phyloP scores from a whole-genome alignment of 495 filamentous ascomycete genomes.

The Penicillium silybi region DNA sequence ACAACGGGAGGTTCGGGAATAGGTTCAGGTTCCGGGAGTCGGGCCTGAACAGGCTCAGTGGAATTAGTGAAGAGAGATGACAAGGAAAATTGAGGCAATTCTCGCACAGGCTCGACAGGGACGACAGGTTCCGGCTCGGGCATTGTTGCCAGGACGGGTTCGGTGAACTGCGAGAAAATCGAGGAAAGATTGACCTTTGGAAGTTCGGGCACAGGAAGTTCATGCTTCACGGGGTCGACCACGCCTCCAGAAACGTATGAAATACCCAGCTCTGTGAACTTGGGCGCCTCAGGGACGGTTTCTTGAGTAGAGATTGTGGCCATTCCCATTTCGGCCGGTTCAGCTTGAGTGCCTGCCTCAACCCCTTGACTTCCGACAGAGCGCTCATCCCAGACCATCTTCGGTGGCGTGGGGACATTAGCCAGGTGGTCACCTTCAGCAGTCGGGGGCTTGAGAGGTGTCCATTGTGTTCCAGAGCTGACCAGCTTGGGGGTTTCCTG shows the following conservation, averaged over 20 bases:
- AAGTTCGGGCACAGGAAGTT: conserved; percentile 15
- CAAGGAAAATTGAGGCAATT: conserved; percentile 22
- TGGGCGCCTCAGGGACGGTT: conserved; percentile 33
- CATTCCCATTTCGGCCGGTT: conserved; percentile 27
- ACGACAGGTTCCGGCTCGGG: conserved; percentile 9
- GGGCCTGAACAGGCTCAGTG: conserved; percentile 21
- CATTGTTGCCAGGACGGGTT: conserved; percentile 17
- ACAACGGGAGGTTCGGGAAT: conserved; percentile 4
- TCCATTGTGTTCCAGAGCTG: conserved; percentile 38
- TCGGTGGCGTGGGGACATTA: conserved; percentile 36
- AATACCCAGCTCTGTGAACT: conserved; percentile 27
- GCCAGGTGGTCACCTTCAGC: conserved; percentile 26
- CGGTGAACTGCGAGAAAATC: conserved; percentile 26
- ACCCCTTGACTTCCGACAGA: conserved; percentile 10
- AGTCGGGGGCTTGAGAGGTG: conserved; percentile 24
- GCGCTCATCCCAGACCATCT: conserved; percentile 38
- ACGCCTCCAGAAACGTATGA: conserved; percentile 27
- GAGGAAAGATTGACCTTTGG: conserved; percentile 20
- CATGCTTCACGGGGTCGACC: conserved; percentile 31
- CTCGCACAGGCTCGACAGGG: conserved; percentile 11
- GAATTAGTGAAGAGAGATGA: conserved; percentile 21
- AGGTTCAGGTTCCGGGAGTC: conserved; percentile 13
- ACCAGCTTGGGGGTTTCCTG: conserved; percentile 21
- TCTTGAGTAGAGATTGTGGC: conserved; percentile 37
- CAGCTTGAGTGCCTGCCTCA: conserved; percentile 15